Evolutionary conservation across 1,284 basidiomycete species (phyloP).

Genomic region (Tranzscheliella williamsii): DNA sequence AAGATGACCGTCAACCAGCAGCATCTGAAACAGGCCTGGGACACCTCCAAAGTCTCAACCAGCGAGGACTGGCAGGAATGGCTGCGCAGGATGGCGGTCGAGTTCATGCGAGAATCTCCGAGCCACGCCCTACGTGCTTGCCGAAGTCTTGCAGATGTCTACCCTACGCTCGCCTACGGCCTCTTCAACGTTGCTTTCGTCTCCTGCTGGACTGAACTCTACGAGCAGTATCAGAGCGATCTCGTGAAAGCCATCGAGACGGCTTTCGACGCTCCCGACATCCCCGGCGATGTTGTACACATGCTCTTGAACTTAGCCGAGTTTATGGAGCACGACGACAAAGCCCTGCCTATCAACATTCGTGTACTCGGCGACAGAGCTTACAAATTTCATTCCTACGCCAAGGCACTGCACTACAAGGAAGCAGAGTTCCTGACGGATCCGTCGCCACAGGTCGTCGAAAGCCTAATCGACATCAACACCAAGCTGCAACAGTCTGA

Average conservation of each 20-base stretch:
- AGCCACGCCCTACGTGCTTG: slow-evolving; percentile 96
- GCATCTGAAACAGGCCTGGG: slow-evolving; percentile 96
- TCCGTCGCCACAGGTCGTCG: slow-evolving; percentile 78
- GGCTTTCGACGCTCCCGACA: slow-evolving; percentile 78
- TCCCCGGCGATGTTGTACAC: slow-evolving; percentile 90
- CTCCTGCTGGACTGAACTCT: slow-evolving; percentile 95
- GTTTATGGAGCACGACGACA: slow-evolving; percentile 99
- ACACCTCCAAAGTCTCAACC: slow-evolving; percentile 77
- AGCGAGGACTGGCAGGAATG: slow-evolving; percentile 92
- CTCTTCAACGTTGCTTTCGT: slow-evolving; percentile 98
- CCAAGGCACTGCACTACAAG: slow-evolving; percentile 98
- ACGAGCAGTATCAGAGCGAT: slow-evolving; percentile 67
- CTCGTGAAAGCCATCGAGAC: slow-evolving; percentile 86
- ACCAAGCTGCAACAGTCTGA: slow-evolving; percentile 83
- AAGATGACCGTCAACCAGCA: slow-evolving; percentile 97
- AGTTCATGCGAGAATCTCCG: slow-evolving; percentile 97
- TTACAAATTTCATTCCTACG: slow-evolving; percentile 90
- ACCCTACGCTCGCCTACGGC: slow-evolving; percentile 87
- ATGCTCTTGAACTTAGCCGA: slow-evolving; percentile 93
- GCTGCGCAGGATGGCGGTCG: slow-evolving; percentile 89
- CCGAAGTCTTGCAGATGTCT: slow-evolving; percentile 87
- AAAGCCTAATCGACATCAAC: slow-evolving; percentile 95
- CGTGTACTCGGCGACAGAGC: slow-evolving; percentile 89
- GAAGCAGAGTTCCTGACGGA: slow-evolving; percentile 96
- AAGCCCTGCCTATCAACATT: slow-evolving; percentile 90